Evolutionary conservation across 177 flowering plant species (phyloP).

Genomic region (Vitis hybrid): DNA sequence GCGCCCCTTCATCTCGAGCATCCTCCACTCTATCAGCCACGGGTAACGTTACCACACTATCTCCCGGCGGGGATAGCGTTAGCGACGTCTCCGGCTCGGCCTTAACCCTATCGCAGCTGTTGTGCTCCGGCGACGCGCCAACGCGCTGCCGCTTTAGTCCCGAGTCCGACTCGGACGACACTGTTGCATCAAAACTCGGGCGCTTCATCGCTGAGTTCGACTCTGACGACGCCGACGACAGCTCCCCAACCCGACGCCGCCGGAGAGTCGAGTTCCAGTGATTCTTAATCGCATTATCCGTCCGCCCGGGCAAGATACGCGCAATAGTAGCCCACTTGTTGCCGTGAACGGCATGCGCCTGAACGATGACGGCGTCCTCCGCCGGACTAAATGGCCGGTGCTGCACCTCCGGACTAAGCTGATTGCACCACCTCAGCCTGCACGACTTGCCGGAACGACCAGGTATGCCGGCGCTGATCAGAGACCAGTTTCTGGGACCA

Average conservation of each 20-base stretch:
- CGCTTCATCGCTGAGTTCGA: constrained; percentile 15
- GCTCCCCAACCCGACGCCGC: constrained; percentile 20
- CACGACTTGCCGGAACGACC: constrained; percentile 85
- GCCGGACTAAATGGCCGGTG: constrained; percentile 65
- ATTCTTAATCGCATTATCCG: constrained; percentile 79
- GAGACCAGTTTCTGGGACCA: constrained; percentile 83
- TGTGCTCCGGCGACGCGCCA: constrained; percentile 14
- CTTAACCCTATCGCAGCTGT: neutral
- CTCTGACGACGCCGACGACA: constrained; percentile 19
- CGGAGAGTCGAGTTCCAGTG: constrained; percentile 77
- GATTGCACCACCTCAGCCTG: constrained; percentile 82
- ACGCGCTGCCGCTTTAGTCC: constrained; percentile 26
- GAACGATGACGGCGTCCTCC: constrained; percentile 61
- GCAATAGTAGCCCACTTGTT: constrained; percentile 90
- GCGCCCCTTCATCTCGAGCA: neutral
- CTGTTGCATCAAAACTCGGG: constrained; percentile 4
- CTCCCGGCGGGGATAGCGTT: constrained; percentile 57
- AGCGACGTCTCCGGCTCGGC: constrained; percentile 36
- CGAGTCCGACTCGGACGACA: constrained; percentile 21
- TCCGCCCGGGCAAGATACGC: constrained; percentile 65
- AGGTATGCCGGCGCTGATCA: constrained; percentile 60
- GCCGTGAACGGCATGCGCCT: constrained; percentile 63
- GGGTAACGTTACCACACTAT: neutral
- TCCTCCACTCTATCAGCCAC: constrained; percentile 9
- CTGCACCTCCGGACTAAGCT: constrained; percentile 70